Conservation (phyloP, 1,139 yeast genomes). For the Suhomyces yuchorum region DNA sequence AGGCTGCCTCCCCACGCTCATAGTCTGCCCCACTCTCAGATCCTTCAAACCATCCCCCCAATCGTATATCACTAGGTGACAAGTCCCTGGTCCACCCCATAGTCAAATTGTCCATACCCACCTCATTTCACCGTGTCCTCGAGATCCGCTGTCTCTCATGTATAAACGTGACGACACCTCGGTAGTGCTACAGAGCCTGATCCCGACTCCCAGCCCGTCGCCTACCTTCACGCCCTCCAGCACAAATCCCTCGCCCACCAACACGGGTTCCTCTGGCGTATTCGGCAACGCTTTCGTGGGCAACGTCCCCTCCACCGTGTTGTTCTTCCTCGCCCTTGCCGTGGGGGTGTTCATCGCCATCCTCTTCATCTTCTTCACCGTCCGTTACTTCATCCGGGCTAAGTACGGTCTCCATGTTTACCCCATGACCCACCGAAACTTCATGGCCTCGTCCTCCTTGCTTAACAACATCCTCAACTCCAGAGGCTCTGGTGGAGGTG, state of each 20-base stretch:
- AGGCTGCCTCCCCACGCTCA: neutral
- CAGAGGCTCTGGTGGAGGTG: neutral
- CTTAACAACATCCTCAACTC: neutral
- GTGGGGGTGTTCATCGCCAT: conserved; percentile 61
- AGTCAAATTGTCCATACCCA: neutral
- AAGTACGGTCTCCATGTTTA: conserved; percentile 56
- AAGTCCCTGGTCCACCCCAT: neutral
- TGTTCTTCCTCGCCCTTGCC: conserved; percentile 63
- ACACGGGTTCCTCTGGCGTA: neutral
- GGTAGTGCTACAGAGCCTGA: conserved; percentile 1
- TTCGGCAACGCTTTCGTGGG: conserved; percentile 35
- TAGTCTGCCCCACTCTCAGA: neutral
- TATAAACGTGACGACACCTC: conserved; percentile 1
- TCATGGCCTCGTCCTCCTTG: conserved; percentile 4
- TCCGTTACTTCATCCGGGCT: conserved; percentile 59
- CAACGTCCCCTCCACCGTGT: conserved; percentile 57
- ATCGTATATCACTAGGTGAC: neutral
- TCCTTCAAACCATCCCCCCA: neutral
- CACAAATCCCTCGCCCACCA: neutral
- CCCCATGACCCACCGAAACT: conserved; percentile 22
- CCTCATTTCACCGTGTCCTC: neutral
- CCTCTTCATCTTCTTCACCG: conserved; percentile 58
- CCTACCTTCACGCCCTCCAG: neutral
- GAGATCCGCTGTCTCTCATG: neutral
- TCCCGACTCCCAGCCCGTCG: neutral